phyloP scores from a whole-genome alignment of 1,284 basidiomycete genomes.

The Peniophora sp. region DNA sequence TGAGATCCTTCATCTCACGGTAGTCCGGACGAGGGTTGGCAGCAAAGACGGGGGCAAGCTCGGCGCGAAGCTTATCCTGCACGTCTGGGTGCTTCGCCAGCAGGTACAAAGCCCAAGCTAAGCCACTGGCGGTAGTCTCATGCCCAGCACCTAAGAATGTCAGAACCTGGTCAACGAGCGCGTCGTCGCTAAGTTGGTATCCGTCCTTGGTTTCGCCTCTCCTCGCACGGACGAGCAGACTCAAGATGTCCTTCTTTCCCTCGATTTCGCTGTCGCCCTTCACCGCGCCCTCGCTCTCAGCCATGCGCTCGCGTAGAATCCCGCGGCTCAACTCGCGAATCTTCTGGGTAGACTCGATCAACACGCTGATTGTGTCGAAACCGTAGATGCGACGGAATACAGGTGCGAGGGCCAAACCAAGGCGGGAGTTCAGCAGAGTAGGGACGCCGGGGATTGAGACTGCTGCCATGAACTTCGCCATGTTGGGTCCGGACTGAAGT shows the following conservation, averaged over 20 bases:
- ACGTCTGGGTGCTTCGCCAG: slow-evolving; percentile 25
- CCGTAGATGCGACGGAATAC: slow-evolving; percentile 8
- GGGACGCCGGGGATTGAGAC: slow-evolving; percentile 29
- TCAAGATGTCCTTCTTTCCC: slow-evolving; percentile 37
- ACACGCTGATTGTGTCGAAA: slow-evolving; percentile 14
- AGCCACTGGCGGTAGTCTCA: slow-evolving; percentile 41
- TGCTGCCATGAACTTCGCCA: slow-evolving; percentile 29
- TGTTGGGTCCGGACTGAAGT: slow-evolving; percentile 33
- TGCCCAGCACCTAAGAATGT: slow-evolving; percentile 28
- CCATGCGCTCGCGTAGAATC: slow-evolving; percentile 23
- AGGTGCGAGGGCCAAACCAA: not conserved
- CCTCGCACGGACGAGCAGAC: slow-evolving; percentile 35
- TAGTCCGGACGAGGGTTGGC: slow-evolving; percentile 33
- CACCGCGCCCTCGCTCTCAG: slow-evolving; percentile 26
- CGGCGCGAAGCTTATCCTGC: slow-evolving; percentile 35
- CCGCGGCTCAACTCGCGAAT: slow-evolving; percentile 30
- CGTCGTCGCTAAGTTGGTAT: slow-evolving; percentile 36
- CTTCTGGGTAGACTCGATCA: slow-evolving; percentile 32
- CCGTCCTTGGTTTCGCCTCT: slow-evolving; percentile 19
- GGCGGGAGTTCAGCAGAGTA: not conserved
- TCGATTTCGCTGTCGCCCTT: slow-evolving; percentile 16
- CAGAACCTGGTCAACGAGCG: slow-evolving; percentile 46
- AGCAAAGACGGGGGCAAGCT: slow-evolving; percentile 29
- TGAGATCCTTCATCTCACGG: slow-evolving; percentile 35
- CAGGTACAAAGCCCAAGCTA: slow-evolving; percentile 38